Percentiles rank a stretch among this genome's conserved stretches.
These are phyloP conservation scores for Mucor velutinosus DNA, from an alignment of 371 early-diverging fungal species.

Conservation along the genomic window DNA sequence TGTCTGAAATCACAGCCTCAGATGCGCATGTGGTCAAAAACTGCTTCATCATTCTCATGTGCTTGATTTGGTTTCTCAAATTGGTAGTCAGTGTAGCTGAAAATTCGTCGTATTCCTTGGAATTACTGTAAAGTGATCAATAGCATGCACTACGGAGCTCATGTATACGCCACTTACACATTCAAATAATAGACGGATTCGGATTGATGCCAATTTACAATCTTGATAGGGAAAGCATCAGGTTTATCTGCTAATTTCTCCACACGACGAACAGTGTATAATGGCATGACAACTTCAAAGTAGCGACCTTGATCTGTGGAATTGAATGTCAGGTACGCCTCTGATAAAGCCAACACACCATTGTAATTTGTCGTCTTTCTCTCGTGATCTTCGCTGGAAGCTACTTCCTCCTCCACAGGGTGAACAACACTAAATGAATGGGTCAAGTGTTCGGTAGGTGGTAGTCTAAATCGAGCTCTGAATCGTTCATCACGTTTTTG, in stretches of 20 bases:
- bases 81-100: conserved; percentile 54
- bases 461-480: conserved; percentile 73
- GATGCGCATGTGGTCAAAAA: conserved; percentile 81
- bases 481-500: conserved; percentile 83
- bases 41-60: conserved; percentile 77
- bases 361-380: conserved; percentile 16
- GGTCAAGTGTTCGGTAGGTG: conserved; percentile 64
- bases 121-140: conserved; percentile 16
- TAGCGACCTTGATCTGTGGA: conserved; percentile 53
- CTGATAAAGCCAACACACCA: conserved; percentile 81
- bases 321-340: conserved; percentile 83
- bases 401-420: conserved; percentile 26
- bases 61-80: conserved; percentile 62
- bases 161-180: conserved; percentile 27
- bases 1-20: conserved; percentile 69
- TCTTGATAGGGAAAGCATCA: conserved; percentile 50
- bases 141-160: background rate
- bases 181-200: conserved; percentile 52
- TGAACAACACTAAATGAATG: conserved; percentile 56
- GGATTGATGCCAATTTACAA: conserved; percentile 69
- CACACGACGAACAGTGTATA: conserved; percentile 88
- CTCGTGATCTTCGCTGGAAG: background rate
- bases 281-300: conserved; percentile 79
- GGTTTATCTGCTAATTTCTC: conserved; percentile 67
- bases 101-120: conserved; percentile 51